Evolutionary conservation across 495 filamentous ascomycete species (phyloP).

Genomic region (Rusavskia elegans): DNA sequence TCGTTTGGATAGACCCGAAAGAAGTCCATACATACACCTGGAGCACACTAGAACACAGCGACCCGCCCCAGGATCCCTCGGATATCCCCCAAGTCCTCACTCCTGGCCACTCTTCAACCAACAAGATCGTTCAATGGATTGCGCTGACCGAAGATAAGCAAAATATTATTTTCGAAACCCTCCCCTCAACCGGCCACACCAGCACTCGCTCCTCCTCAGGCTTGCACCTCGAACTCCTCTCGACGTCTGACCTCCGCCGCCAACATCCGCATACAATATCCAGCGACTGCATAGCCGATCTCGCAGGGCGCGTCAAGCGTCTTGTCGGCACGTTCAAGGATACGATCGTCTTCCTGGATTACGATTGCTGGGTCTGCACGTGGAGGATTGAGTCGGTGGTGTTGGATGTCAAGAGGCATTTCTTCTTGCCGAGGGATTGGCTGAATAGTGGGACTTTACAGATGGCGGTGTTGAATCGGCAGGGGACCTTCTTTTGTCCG

Average conservation of each 20-base stretch:
- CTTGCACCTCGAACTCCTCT: not conserved
- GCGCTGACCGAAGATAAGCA: not conserved
- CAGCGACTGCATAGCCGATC: too few species aligned
- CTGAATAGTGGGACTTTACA: conserved; percentile 5
- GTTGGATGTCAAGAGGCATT: conserved; percentile 6
- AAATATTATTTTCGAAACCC: not conserved
- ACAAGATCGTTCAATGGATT: too few species aligned
- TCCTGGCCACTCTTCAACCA: too few species aligned
- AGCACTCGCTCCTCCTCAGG: not conserved
- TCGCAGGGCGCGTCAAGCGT: too few species aligned
- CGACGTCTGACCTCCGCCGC: not conserved
- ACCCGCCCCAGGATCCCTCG: not conserved
- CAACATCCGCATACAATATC: too few species aligned
- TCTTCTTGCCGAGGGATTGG: conserved; percentile 14
- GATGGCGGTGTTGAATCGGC: conserved; percentile 1
- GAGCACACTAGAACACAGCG: not conserved
- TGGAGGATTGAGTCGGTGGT: not conserved
- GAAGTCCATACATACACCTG: not conserved
- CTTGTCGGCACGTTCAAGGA: too few species aligned
- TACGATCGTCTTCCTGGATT: not conserved
- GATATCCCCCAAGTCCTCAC: not conserved
- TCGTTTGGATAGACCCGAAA: conserved; percentile 1
- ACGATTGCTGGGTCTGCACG: not conserved
- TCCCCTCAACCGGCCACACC: not conserved
- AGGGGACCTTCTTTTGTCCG: conserved; percentile 7